Evolutionary conservation across 805 yeast species (phyloP), one percentile per base, ranked within the genome.

Genomic region (Kuraishia borneana): DNA sequence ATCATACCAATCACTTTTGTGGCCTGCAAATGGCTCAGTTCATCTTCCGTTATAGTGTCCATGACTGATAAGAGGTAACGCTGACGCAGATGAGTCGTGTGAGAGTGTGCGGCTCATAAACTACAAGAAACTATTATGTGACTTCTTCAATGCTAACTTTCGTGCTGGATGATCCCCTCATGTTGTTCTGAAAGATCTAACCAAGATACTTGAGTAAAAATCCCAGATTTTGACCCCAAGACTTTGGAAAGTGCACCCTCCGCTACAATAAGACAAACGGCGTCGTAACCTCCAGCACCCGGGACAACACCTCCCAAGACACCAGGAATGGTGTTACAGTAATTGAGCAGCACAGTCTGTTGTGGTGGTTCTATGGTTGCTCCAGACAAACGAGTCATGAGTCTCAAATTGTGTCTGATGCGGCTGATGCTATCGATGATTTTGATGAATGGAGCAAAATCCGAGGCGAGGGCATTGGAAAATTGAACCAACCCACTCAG

Each of bases 271-370:
- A 89, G 47, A 36, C 94, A 72, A 14, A 92, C 72, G 1, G 98
- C 98, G 60, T 92, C 98, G 50, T 76, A 82, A 0, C 98, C 98
- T 19, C 98, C 98, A 1, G 98, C 98, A 2, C 98, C 98, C 0
- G 98, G 98, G 3, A 92, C 95, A 22, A 92, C 88, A n/a, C 95
- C 96, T 0, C 95, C 94, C 14, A 89, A 45, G 21, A 85, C 92
- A 12, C 98, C 98, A 0, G 61, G 61, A 16, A 83, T 49, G 6
- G 54, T 43, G 27, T 65, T 52, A 38, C 82, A 74, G 13, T 60
- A 52, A 47, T 89, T 74, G 6, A 92, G 58, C 5, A 92, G 61
- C 2, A 44, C 39, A 0, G 95, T 83, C 55, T 92, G 98, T 16
- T 66, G 60, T 2, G 50, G 54, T 0, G 98, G 98, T 54, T 92